phyloP scores from a whole-genome alignment of 2,329 filamentous ascomycete genomes.

The Colletotrichum sojae region DNA sequence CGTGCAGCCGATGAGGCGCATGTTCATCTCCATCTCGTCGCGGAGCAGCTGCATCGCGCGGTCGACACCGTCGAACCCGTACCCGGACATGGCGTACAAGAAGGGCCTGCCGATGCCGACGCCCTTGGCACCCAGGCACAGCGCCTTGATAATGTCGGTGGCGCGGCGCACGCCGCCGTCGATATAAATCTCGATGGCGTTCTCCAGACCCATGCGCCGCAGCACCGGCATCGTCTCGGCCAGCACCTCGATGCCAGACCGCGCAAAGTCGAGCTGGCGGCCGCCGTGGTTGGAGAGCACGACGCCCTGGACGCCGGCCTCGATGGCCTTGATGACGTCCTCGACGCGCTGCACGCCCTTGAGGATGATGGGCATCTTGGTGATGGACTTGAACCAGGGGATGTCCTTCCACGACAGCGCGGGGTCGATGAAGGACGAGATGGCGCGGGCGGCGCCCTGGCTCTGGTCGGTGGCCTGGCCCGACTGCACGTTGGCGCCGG shows the following conservation, averaged over 20 bases:
- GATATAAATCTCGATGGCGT: constrained; percentile 88
- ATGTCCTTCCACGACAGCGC: constrained; percentile 94
- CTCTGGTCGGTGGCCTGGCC: constrained; percentile 84
- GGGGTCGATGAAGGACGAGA: constrained; percentile 97
- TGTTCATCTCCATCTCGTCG: constrained; percentile 99
- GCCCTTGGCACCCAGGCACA: constrained; percentile 91
- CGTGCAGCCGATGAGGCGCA: constrained; percentile 89
- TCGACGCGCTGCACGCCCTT: constrained; percentile 98
- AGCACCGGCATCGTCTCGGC: constrained; percentile 94
- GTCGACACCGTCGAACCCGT: constrained; percentile 89
- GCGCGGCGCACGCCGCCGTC: constrained; percentile 92
- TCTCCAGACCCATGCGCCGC: constrained; percentile 78
- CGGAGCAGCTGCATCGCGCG: constrained; percentile 92
- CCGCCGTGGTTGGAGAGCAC: constrained; percentile 98
- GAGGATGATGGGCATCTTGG: constrained; percentile 93
- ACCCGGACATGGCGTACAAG: constrained; percentile 95
- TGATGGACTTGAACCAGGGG: constrained; percentile 91
- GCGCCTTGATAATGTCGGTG: constrained; percentile 94
- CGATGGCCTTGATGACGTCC: constrained; percentile 90
- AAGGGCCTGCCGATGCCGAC: constrained; percentile 97
- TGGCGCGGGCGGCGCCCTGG: constrained; percentile 94
- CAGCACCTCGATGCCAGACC: constrained; percentile 89
- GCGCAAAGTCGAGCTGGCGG: constrained; percentile 91
- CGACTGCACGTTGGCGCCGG: constrained; percentile 85
- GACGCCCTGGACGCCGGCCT: constrained; percentile 86